Evolutionary conservation across 2,329 filamentous ascomycete species (phyloP), one percentile per base, ranked within the genome.

Genomic region (Nemania abortiva): DNA sequence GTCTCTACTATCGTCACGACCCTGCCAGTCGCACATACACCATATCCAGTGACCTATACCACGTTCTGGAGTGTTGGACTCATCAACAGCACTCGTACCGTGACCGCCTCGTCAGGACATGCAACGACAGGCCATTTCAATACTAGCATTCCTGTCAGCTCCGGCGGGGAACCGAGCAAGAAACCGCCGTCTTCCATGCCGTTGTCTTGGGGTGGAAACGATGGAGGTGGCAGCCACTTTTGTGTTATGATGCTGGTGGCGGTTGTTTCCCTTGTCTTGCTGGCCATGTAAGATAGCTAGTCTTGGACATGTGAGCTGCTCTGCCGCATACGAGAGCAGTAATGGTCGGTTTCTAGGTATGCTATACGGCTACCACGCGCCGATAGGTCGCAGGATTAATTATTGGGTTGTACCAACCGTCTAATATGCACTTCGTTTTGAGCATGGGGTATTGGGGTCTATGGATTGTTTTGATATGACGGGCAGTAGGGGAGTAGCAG

Each of bases 241-340:
- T 76, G 74, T 56, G 66, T 70, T 29, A 63, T 74, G 45, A 70
- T 75, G 73, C 47, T 75, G 37, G 65, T 73, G 18, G 67, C 68
- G 34, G 39, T 75, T 11, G 47, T 73, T 24, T 70, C 69, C 22
- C 54, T 73, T n/a, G n/a, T 65, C 31, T 52, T 67, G 22, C 58
- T 66, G 39, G 39, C 68, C 18, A 50, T 70, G 29, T 67, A 64
- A 63, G 22, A 37, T 7, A 7, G 54, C n/a, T 20, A 15, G 27
- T 27, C 2, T 56, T 6, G 24, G 13, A 47, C 50, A 6, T 49
- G 34, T 20, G 27, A 15, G 58, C 31, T 34, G 47, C 45, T 53
- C 49, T 34, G 39, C 47, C n/a, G 45, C 9, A 57, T 9, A 45
- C 2, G 10, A 24, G 24, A 9, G 20, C 6, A 47, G 42, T 34